A percentile compares a stretch with the other conserved stretches of the same genome.
Evolutionary conservation across 2,329 filamentous ascomycete genomes (phyloP).

Genomic region (Talaromyces sp.): DNA sequence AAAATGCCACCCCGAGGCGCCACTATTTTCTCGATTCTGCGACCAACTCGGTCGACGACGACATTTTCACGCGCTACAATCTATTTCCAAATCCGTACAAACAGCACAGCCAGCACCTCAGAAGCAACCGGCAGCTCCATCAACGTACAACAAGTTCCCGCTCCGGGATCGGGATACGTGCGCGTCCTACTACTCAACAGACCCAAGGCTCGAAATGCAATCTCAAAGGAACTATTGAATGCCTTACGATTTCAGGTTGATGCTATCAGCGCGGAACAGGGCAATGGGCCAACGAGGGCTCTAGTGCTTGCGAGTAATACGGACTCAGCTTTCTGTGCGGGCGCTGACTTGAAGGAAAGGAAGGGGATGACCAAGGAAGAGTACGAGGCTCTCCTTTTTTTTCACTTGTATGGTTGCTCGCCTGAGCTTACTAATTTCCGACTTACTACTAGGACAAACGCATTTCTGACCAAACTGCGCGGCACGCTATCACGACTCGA

Average conservation of each 20-base stretch:
- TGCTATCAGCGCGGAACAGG: constrained; percentile 61
- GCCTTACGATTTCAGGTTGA: constrained; percentile 71
- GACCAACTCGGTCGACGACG: neutral
- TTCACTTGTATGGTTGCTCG: too few species aligned
- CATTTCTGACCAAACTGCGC: constrained; percentile 76
- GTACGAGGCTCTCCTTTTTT: constrained; percentile 50
- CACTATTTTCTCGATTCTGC: constrained; percentile 14
- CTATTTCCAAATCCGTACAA: constrained; percentile 21
- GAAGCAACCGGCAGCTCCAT: constrained; percentile 44
- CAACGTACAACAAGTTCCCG: constrained; percentile 70
- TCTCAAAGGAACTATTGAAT: constrained; percentile 73
- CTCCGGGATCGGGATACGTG: constrained; percentile 77
- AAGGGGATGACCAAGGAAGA: constrained; percentile 71
- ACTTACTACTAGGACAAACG: constrained; percentile 63
- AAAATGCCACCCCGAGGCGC: constrained; percentile 31
- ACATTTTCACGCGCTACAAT: neutral
- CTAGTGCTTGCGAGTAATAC: constrained; percentile 79
- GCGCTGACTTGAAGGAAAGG: constrained; percentile 90
- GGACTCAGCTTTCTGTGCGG: constrained; percentile 88
- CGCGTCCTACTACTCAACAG: constrained; percentile 84
- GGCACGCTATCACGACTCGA: constrained; percentile 71
- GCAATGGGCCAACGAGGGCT: constrained; percentile 65
- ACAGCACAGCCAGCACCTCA: constrained; percentile 33
- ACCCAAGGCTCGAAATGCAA: constrained; percentile 81
- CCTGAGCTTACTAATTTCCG: neutral